Conservation (phyloP, 2,329 filamentous ascomycete species). For the Colletotrichum sansevieriae region DNA sequence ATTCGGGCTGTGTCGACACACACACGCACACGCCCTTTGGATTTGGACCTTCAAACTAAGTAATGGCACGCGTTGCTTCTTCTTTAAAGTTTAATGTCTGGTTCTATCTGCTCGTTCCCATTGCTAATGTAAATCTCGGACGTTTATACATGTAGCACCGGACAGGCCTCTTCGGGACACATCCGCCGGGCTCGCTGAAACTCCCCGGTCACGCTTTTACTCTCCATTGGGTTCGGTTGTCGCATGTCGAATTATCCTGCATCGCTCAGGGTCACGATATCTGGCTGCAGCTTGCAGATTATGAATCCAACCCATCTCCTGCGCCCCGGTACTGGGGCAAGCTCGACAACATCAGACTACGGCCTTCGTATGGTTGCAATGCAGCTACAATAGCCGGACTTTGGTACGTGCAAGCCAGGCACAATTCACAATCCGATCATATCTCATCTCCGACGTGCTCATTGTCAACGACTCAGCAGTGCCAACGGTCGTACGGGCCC, state of each 20-base stretch:
- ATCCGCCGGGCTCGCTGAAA: slow-evolving; percentile 25
- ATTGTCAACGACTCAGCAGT: neutral
- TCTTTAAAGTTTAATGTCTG: neutral
- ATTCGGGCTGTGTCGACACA: neutral
- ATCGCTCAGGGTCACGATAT: neutral
- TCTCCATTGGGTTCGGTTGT: slow-evolving; percentile 8
- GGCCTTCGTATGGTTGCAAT: slow-evolving; percentile 8
- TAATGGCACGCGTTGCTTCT: neutral
- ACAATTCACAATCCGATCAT: too few relatives aligned
- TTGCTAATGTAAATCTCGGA: neutral
- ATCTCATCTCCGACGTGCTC: slow-evolving; percentile 9
- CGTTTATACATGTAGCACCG: slow-evolving; percentile 1
- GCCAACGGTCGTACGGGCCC: neutral
- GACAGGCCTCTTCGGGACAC: slow-evolving; percentile 14
- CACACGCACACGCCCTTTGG: neutral
- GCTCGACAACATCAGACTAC: neutral
- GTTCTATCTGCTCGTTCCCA: neutral
- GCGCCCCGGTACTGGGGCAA: slow-evolving; percentile 11
- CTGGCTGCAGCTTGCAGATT: neutral
- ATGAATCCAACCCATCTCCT: neutral
- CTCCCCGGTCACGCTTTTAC: slow-evolving; percentile 21
- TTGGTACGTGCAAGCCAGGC: neutral
- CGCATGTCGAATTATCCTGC: neutral
- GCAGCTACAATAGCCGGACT: neutral
- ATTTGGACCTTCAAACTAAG: neutral